Percentiles rank a stretch among this genome's conserved stretches.
Conservation (phyloP, 495 filamentous ascomycete species). For the Aspergillus egyptiacus region DNA sequence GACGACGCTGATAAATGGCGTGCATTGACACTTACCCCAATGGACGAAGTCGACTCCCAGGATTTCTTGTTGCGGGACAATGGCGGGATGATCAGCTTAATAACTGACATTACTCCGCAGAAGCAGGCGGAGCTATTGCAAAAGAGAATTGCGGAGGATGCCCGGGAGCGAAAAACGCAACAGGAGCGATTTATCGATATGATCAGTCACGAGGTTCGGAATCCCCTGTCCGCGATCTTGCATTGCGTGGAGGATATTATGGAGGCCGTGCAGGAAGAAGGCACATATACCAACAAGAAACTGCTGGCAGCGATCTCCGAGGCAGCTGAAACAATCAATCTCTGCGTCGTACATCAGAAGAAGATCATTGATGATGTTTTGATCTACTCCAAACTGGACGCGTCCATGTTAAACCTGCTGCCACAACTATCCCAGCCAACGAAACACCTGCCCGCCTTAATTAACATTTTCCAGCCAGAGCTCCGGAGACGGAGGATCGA, state of each 20-base stretch:
- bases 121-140: conserved; percentile 45
- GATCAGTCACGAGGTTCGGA: conserved; percentile 82
- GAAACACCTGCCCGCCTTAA: conserved; percentile 56
- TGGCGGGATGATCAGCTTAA: conserved; percentile 22
- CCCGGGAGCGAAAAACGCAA: conserved; percentile 58
- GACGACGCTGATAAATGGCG: conserved; percentile 17
- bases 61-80: neutral
- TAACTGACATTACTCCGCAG: conserved; percentile 40
- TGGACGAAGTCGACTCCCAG: conserved; percentile 7
- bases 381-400: conserved; percentile 78
- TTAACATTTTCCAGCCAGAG: conserved; percentile 70
- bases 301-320: conserved; percentile 45
- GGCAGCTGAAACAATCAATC: conserved; percentile 67
- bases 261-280: conserved; percentile 15
- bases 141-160: conserved; percentile 57
- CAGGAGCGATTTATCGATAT: conserved; percentile 87
- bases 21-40: conserved; percentile 14
- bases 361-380: conserved; percentile 76
- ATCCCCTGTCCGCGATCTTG: conserved; percentile 73
- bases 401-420: conserved; percentile 60
- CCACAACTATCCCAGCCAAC: conserved; percentile 63
- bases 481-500: conserved; percentile 61
- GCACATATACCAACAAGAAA: neutral
- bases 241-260: conserved; percentile 76
- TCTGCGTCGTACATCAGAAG: conserved; percentile 73